Percentiles rank a stretch among this genome's conserved stretches.
Evolutionary conservation across 768 basidiomycete species (phyloP).

Genomic region (Crepidotus variabilis): DNA sequence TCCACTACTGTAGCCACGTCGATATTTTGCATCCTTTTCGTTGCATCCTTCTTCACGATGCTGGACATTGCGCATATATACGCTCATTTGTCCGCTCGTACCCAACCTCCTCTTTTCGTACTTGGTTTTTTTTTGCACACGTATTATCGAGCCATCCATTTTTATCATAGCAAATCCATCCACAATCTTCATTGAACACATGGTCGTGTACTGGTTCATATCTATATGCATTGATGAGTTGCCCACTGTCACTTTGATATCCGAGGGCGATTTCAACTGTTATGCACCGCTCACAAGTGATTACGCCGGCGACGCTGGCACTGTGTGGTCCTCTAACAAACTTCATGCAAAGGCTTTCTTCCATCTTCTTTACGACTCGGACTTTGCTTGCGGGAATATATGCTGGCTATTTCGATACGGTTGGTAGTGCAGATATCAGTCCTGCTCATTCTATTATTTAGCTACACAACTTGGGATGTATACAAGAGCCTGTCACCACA

Average conservation of each 20-base stretch:
- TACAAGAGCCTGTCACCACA: conserved; percentile 65
- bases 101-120: not conserved
- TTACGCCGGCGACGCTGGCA: not conserved
- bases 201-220: no score
- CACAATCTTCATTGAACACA: conserved; percentile 8
- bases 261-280: not conserved
- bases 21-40: conserved; percentile 3
- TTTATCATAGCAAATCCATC: conserved; percentile 13
- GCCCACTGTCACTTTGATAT: not conserved
- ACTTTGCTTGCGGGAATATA: conserved; percentile 8
- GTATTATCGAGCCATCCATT: conserved; percentile 11
- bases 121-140: conserved; percentile 10
- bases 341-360: not conserved
- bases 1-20: conserved; percentile 3
- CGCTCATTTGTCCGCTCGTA: not conserved
- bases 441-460: conserved; percentile 32
- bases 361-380: not conserved
- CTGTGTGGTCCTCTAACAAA: not conserved
- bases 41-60: conserved; percentile 6
- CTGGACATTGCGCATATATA: conserved; percentile 4
- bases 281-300: not conserved
- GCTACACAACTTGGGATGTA: conserved; percentile 41
- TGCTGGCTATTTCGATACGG: conserved; percentile 23
- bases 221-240: not conserved
- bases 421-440: conserved; percentile 34